Evolutionary conservation across 306 rosid species (phyloP).

Genomic region (Citrullus colocynthis): DNA sequence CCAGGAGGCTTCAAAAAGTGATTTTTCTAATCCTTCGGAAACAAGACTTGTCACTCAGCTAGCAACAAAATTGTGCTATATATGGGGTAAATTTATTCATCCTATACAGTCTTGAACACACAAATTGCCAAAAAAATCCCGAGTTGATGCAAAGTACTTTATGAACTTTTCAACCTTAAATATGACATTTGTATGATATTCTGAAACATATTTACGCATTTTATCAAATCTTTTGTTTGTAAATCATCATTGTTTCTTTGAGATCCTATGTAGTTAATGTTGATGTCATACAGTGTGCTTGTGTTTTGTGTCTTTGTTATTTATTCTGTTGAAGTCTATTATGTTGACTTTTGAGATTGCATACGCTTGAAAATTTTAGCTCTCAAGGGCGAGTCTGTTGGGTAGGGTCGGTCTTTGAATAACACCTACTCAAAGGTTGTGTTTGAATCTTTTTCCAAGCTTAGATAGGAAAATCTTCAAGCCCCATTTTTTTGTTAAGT

Average conservation of each 20-base stretch:
- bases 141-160: neutral
- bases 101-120: neutral
- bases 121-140: neutral
- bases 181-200: neutral
- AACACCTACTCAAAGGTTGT: neutral
- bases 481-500: neutral
- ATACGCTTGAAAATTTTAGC: neutral
- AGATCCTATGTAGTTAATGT: neutral
- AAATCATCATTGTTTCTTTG: neutral
- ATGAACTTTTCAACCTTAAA: neutral
- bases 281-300: neutral
- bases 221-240: neutral
- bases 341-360: neutral
- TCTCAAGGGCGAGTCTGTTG: neutral
- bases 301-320: neutral
- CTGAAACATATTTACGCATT: neutral
- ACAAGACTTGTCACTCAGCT: constrained; percentile 41
- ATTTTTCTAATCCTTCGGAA: constrained; percentile 44
- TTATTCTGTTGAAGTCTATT: neutral
- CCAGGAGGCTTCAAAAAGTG: constrained; percentile 47
- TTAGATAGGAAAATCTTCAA: neutral
- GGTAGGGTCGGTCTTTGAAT: neutral
- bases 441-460: neutral
- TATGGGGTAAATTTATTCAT: constrained; percentile 38
- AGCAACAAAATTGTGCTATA: constrained; percentile 45